These are phyloP conservation scores for Chamaenerion angustifolium DNA, from an alignment of 345 rosid genomes.

Conservation along the genomic window DNA sequence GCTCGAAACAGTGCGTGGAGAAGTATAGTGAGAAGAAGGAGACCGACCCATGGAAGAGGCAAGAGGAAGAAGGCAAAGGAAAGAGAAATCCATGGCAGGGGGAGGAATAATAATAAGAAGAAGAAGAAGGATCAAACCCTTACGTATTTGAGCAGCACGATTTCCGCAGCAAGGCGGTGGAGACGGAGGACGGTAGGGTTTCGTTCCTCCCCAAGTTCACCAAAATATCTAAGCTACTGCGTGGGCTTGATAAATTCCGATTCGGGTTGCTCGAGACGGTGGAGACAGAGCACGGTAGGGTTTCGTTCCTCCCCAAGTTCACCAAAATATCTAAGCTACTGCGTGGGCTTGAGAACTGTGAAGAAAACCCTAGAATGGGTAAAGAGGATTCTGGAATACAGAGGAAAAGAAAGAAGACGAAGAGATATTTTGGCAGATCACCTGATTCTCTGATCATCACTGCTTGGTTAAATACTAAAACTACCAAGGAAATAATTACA, in stretches of 20 bases:
- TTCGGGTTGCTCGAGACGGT: too few species aligned
- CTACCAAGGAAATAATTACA: too few species aligned
- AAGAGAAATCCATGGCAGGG: too few species aligned
- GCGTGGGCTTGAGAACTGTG: constrained; percentile 24
- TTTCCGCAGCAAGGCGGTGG: constrained; percentile 8
- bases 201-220: too few species aligned
- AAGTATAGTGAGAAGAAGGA: constrained; percentile 8
- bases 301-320: too few species aligned
- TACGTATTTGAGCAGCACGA: constrained; percentile 20
- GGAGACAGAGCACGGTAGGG: too few species aligned
- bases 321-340: constrained; percentile 28
- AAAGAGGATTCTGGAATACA: too few species aligned
- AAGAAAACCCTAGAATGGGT: too few species aligned
- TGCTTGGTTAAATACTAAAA: too few species aligned
- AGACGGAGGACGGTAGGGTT: constrained; percentile 22
- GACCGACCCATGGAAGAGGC: constrained; percentile 1
- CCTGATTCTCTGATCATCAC: too few species aligned
- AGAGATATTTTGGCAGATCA: too few species aligned
- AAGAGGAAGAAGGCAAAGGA: constrained; percentile 4
- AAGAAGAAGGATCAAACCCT: constrained; percentile 16
- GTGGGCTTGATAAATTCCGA: constrained; percentile 27
- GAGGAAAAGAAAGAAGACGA: too few species aligned
- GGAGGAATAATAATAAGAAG: background rate
- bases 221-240: constrained; percentile 28
- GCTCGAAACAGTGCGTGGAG: constrained; percentile 15